Percentiles rank a stretch among this genome's conserved stretches.
These are phyloP conservation scores for Penicillium sp. DNA, from an alignment of 2,329 filamentous ascomycete species.

Conservation along the genomic window DNA sequence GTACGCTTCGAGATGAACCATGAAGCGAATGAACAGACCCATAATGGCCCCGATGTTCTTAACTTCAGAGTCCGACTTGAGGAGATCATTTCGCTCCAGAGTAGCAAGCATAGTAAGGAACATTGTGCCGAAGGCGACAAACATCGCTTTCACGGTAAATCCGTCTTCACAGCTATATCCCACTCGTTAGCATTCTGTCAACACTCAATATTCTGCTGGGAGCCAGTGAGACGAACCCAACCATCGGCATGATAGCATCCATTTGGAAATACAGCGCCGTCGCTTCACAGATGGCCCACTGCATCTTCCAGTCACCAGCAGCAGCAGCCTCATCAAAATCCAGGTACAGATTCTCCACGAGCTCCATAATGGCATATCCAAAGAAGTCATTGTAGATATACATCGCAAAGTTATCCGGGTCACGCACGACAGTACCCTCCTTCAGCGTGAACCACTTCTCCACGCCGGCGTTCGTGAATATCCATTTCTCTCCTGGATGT, in stretches of 20 bases:
- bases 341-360: slow-evolving; percentile 45
- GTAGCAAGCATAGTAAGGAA: slow-evolving; percentile 43
- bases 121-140: slow-evolving; percentile 13
- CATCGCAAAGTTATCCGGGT: slow-evolving; percentile 44
- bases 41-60: slow-evolving; percentile 42
- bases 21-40: slow-evolving; percentile 33
- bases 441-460: neutral
- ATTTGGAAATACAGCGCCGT: slow-evolving; percentile 32
- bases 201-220: neutral
- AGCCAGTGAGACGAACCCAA: slow-evolving; percentile 16
- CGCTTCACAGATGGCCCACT: slow-evolving; percentile 45
- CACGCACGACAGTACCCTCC: neutral
- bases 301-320: slow-evolving; percentile 35
- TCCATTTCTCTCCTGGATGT: neutral
- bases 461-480: neutral
- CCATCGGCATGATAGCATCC: slow-evolving; percentile 14
- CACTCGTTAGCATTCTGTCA: neutral
- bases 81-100: slow-evolving; percentile 34
- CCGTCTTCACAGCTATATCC: slow-evolving; percentile 14
- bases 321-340: slow-evolving; percentile 38
- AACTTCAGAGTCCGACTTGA: slow-evolving; percentile 37
- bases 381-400: slow-evolving; percentile 46
- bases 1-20: neutral
- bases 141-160: neutral
- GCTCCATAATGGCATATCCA: slow-evolving; percentile 43